Conservation (phyloP, 805 yeast genomes). For the Kluyveromyces wickerhamii region DNA sequence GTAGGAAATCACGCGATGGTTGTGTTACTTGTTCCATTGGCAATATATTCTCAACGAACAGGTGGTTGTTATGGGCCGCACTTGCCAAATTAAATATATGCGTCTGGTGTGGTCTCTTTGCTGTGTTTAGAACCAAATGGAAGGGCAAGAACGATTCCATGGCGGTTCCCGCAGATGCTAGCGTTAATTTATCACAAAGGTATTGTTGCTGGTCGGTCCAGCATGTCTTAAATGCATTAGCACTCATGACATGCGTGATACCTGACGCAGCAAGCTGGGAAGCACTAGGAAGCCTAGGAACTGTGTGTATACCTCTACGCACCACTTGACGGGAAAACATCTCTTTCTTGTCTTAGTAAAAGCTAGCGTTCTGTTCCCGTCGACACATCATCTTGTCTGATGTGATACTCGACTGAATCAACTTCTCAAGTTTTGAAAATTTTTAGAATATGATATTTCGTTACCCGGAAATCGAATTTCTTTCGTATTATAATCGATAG, state of each 20-base stretch:
- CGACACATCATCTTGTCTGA: too few relatives aligned
- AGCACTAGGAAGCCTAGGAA: constrained; percentile 23
- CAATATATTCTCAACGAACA: constrained; percentile 58
- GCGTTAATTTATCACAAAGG: constrained; percentile 50
- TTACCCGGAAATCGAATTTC: too few relatives aligned
- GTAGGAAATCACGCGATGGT: constrained; percentile 32
- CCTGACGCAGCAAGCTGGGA: constrained; percentile 17
- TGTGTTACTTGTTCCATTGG: constrained; percentile 17
- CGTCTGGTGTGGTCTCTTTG: constrained; percentile 57
- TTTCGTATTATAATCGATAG: too few relatives aligned
- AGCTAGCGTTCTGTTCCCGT: too few relatives aligned
- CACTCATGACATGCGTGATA: constrained; percentile 24
- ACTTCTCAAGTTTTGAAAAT: too few relatives aligned
- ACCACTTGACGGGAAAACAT: constrained; percentile 16
- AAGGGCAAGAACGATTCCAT: constrained; percentile 70
- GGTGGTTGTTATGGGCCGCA: constrained; percentile 86
- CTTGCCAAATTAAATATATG: constrained; percentile 79
- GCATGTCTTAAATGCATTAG: constrained; percentile 56
- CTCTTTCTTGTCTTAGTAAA: too few relatives aligned
- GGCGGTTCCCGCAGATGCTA: constrained; percentile 68
- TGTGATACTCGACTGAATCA: too few relatives aligned
- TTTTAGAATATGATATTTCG: too few relatives aligned
- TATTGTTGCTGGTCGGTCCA: constrained; percentile 78
- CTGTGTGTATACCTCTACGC: constrained; percentile 26
- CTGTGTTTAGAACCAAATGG: constrained; percentile 59